These are phyloP conservation scores for Elaeagnus macrophylla DNA, from an alignment of 306 rosid genomes.

Conservation along the genomic window DNA sequence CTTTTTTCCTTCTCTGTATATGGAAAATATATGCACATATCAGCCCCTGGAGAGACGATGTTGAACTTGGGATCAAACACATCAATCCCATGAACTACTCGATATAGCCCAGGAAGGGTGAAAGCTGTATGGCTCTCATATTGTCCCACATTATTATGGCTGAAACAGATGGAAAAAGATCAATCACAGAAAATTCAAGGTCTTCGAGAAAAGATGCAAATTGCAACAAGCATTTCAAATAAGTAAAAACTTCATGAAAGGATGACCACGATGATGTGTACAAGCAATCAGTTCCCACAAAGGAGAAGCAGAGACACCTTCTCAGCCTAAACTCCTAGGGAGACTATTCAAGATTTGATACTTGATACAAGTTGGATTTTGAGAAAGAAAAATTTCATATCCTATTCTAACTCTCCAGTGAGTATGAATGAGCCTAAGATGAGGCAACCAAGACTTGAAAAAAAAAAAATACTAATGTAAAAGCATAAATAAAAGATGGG, in stretches of 20 bases:
- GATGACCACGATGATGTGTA: constrained; percentile 1
- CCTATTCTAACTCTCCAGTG: too few relatives aligned
- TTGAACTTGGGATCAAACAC: constrained; percentile 98
- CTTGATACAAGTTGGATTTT: too few relatives aligned
- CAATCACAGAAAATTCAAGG: neutral
- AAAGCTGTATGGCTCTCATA: constrained; percentile 85
- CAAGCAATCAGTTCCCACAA: neutral
- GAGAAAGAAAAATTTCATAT: too few relatives aligned
- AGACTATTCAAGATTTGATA: too few relatives aligned
- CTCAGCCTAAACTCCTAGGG: constrained; percentile 1
- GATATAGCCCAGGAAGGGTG: constrained; percentile 85
- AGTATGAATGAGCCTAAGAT: too few relatives aligned
- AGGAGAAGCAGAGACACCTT: neutral
- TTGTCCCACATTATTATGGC: constrained; percentile 67
- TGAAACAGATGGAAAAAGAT: neutral
- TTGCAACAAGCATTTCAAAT: neutral
- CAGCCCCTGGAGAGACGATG: constrained; percentile 97
- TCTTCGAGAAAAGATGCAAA: neutral
- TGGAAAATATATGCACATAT: constrained; percentile 75
- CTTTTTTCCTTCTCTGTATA: constrained; percentile 63
- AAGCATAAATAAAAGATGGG: too few relatives aligned
- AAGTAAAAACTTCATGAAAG: constrained; percentile 38
- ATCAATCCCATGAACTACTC: constrained; percentile 92
- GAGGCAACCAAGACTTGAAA: too few relatives aligned
- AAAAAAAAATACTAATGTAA: too few relatives aligned